Conservation (phyloP, 2,329 filamentous ascomycete species). For the Juglanconis juglandina region DNA sequence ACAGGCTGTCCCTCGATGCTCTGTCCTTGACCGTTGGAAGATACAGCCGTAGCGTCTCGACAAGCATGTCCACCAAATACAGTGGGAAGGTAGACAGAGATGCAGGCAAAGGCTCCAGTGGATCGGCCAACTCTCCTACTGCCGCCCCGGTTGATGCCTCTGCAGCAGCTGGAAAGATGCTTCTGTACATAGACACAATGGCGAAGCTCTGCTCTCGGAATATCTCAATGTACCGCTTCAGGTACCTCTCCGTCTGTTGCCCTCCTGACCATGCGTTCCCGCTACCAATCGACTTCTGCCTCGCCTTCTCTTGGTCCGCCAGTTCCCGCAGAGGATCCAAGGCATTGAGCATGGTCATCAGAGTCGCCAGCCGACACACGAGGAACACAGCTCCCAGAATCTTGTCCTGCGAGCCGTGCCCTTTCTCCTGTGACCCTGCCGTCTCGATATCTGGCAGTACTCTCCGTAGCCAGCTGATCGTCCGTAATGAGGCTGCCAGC, state of each 20-base stretch:
- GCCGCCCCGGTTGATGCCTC: slow-evolving; percentile 8
- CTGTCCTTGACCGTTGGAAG: slow-evolving; percentile 79
- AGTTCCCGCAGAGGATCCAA: slow-evolving; percentile 81
- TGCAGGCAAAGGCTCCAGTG: slow-evolving; percentile 64
- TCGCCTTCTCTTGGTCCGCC: slow-evolving; percentile 75
- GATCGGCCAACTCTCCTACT: slow-evolving; percentile 29
- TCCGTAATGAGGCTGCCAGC: slow-evolving; percentile 84
- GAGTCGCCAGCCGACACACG: slow-evolving; percentile 76
- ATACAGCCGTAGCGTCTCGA: slow-evolving; percentile 71
- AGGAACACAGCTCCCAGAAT: slow-evolving; percentile 81
- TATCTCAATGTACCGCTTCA: slow-evolving; percentile 95
- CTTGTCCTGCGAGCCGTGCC: slow-evolving; percentile 51
- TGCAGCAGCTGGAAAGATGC: slow-evolving; percentile 68
- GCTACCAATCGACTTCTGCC: slow-evolving; percentile 39
- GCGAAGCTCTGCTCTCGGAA: slow-evolving; percentile 97
- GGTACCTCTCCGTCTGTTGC: slow-evolving; percentile 88
- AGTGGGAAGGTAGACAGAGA: slow-evolving; percentile 81
- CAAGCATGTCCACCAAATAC: slow-evolving; percentile 76
- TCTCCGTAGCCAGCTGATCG: slow-evolving; percentile 84
- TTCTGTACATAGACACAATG: slow-evolving; percentile 91
- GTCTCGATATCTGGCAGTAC: slow-evolving; percentile 75
- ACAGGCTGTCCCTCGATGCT: slow-evolving; percentile 75
- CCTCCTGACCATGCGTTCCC: slow-evolving; percentile 61
- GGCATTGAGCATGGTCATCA: slow-evolving; percentile 76
- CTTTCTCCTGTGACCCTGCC: slow-evolving; percentile 25